phyloP scores from a whole-genome alignment of 805 yeast genomes.

The Ogataea nonfermentans region DNA sequence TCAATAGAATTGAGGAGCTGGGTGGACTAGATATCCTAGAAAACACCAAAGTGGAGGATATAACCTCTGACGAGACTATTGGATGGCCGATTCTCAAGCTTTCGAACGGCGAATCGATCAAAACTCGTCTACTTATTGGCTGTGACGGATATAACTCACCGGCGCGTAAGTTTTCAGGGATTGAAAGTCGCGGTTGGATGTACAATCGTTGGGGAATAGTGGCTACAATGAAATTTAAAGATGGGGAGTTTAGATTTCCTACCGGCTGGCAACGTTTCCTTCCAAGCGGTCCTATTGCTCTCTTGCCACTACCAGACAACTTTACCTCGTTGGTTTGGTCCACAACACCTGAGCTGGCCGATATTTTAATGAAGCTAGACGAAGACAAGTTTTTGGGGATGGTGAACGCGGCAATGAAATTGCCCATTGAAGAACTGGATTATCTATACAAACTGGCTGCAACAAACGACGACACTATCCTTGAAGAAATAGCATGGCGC shows the following conservation, averaged over 20 bases:
- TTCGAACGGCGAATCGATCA: conserved; percentile 59
- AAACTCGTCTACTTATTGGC: conserved; percentile 80
- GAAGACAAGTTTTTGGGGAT: conserved; percentile 64
- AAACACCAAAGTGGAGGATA: conserved; percentile 63
- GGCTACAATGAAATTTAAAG: conserved; percentile 75
- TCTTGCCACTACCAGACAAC: conserved; percentile 82
- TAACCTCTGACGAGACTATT: conserved; percentile 38
- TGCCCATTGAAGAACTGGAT: conserved; percentile 72
- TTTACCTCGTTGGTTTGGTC: conserved; percentile 95
- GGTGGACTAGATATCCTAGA: conserved; percentile 50
- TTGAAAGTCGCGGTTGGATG: conserved; percentile 89
- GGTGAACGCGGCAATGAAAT: conserved; percentile 83
- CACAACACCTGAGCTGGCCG: conserved; percentile 71
- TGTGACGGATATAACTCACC: conserved; percentile 97
- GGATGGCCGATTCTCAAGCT: conserved; percentile 80
- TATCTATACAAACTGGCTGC: conserved; percentile 55
- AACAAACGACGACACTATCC: conserved; percentile 41
- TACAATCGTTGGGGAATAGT: conserved; percentile 91
- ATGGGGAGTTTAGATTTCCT: conserved; percentile 58
- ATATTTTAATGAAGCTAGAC: conserved; percentile 54
- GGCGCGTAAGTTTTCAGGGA: conserved; percentile 75
- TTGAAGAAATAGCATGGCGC: conserved; percentile 76
- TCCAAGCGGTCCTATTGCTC: conserved; percentile 89
- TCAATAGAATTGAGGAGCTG: conserved; percentile 49
- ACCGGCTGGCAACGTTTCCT: conserved; percentile 94